Conservation (phyloP, 2,329 filamentous ascomycete species). For the Catunica adiposa region DNA sequence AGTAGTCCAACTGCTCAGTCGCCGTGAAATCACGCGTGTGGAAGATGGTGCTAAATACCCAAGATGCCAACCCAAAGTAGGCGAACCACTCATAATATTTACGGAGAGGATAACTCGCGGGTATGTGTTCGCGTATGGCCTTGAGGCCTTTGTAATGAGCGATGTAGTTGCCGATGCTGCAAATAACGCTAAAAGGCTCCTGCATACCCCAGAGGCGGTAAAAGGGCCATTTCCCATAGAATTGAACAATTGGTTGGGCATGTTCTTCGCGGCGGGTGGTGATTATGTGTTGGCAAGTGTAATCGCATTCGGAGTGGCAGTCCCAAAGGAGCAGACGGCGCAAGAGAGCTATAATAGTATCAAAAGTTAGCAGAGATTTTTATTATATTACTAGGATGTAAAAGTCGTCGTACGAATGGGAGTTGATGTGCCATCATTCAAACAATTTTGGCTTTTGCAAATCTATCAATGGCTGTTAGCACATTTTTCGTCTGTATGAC, state of each 20-base stretch:
- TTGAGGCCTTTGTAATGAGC: slow-evolving; percentile 67
- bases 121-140: slow-evolving; percentile 53
- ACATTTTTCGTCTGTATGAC: neutral
- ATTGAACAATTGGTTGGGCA: slow-evolving; percentile 63
- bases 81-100: slow-evolving; percentile 69
- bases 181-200: slow-evolving; percentile 84
- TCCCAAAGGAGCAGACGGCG: slow-evolving; percentile 82
- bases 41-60: slow-evolving; percentile 81
- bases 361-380: neutral
- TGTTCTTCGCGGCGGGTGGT: slow-evolving; percentile 53
- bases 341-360: slow-evolving; percentile 49
- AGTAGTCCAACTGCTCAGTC: slow-evolving; percentile 94
- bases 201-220: slow-evolving; percentile 79
- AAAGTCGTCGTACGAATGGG: slow-evolving; percentile 51
- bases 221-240: slow-evolving; percentile 98
- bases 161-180: slow-evolving; percentile 78
- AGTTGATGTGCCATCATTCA: slow-evolving; percentile 33
- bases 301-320: slow-evolving; percentile 90
- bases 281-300: slow-evolving; percentile 88
- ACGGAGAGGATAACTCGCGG: slow-evolving; percentile 55
- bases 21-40: slow-evolving; percentile 72
- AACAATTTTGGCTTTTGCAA: slow-evolving; percentile 68
- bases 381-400: neutral
- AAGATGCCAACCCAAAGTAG: slow-evolving; percentile 65
- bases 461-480: slow-evolving; percentile 34